Base-by-base conservation (phyloP, 75 land plant species). In the Selaginella tamariscina region DNA sequence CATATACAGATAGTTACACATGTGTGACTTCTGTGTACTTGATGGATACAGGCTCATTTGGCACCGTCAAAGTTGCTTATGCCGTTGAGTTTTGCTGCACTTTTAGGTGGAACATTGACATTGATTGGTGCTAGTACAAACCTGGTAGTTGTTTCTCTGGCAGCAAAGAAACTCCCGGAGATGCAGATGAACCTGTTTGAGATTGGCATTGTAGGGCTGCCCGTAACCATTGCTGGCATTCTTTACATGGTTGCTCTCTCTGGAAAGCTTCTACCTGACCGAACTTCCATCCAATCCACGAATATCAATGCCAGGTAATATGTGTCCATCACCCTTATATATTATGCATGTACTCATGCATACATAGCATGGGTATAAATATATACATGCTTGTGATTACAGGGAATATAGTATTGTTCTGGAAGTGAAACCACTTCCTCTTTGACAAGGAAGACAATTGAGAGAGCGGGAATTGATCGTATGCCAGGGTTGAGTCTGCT, bases 101-200 rank as follows among this genome's bases (percentile, higher is more conserved):
- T 69, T 2, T 62, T 78, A 30, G 80, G 80, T 29, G 80, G 80
- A 23, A 78, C 80, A 26, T 33, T 69, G 64, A 78, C 80, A 67
- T 55, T 78, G 31, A 78, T 78, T 69, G 80, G 80, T 26, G 77
- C 76, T 33, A 33, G 80, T 24, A 78, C 80, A 54, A 78, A 78
- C 56, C 72, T 78, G 27, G 72, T 78, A 55, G 80, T 78, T 44
- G 32, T 73, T 9, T 78, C 80, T 2, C 77, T 78, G 55, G 80
- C 80, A 15, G 64, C 76, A 1, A 73, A 73, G 66, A 78, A 78
- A 20, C 65, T 73, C 32, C 80, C 80, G 20, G 72, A 69, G 23
- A 30, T 78, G 26, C 69, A 69, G 49, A 78, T 78, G 80, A 77
- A 78, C 31, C 30, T 78, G 24, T 78, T 78, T 73, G 80, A 78